Percentiles rank a stretch among this genome's conserved stretches.
These are phyloP conservation scores for Rhizoclosmatium sp. DNA, from an alignment of 192 early-diverging fungal species.

Conservation along the genomic window DNA sequence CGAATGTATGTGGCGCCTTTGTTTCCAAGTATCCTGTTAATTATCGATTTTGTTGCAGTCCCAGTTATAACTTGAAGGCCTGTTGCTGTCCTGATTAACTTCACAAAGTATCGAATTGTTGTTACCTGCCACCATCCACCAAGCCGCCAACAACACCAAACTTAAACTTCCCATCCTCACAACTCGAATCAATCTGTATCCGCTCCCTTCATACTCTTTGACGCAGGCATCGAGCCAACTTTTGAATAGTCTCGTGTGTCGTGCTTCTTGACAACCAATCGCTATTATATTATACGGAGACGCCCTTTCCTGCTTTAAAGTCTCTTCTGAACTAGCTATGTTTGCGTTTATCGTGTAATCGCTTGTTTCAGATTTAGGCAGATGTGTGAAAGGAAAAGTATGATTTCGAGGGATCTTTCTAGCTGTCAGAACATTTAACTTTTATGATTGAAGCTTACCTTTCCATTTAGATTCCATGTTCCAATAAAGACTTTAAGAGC, in stretches of 20 bases:
- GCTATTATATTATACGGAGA: conserved; percentile 13
- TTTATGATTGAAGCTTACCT: conserved; percentile 6
- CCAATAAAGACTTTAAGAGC: conserved; percentile 40
- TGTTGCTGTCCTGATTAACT: not conserved
- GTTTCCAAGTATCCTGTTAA: conserved; percentile 64
- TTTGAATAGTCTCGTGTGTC: conserved; percentile 14
- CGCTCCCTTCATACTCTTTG: conserved; percentile 2
- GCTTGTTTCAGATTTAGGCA: not conserved
- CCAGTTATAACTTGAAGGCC: not conserved
- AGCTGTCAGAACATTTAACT: not conserved
- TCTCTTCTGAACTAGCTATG: too few species aligned
- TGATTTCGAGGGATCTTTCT: not conserved
- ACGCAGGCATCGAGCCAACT: conserved; percentile 12
- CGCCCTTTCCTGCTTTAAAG: not conserved
- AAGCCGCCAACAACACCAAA: conserved; percentile 10
- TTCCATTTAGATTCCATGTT: conserved; percentile 58
- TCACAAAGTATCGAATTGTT: not conserved
- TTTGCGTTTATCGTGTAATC: too few species aligned
- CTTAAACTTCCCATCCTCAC: conserved; percentile 23
- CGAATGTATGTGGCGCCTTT: conserved; percentile 87
- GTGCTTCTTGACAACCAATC: conserved; percentile 36
- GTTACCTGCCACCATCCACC: conserved; percentile 23
- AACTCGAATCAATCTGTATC: conserved; percentile 3
- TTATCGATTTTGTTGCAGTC: conserved; percentile 8
- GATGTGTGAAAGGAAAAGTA: conserved; percentile 8